These are phyloP conservation scores for Epichloe sibirici DNA, from an alignment of 2,329 filamentous ascomycete species.

Conservation along the genomic window DNA sequence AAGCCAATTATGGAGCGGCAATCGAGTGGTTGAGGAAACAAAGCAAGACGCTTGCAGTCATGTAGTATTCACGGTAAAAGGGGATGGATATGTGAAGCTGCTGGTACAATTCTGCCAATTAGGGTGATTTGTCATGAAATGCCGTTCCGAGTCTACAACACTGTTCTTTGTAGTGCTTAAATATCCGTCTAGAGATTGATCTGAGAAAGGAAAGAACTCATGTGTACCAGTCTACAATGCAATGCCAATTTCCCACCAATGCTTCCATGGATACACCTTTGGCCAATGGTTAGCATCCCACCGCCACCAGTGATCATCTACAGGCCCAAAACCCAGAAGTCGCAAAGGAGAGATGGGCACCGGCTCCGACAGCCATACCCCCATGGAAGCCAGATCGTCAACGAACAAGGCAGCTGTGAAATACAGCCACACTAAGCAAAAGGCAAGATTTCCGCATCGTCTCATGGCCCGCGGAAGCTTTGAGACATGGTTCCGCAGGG, in stretches of 20 bases:
- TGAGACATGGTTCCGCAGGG: slow-evolving; percentile 21
- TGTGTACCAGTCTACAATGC: slow-evolving; percentile 14
- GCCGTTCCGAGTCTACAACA: background rate
- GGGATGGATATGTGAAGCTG: background rate
- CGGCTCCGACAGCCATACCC: slow-evolving; percentile 72
- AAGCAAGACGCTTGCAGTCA: slow-evolving; percentile 15
- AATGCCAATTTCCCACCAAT: slow-evolving; percentile 45
- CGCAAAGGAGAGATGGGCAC: slow-evolving; percentile 65
- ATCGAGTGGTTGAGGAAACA: slow-evolving; percentile 55
- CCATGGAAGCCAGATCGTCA: slow-evolving; percentile 63
- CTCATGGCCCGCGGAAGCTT: slow-evolving; percentile 32
- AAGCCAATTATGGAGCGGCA: slow-evolving; percentile 53
- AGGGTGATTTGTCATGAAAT: background rate
- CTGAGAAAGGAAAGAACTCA: background rate
- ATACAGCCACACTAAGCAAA: slow-evolving; percentile 55
- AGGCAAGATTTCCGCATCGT: slow-evolving; percentile 46
- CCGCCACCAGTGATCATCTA: slow-evolving; percentile 54
- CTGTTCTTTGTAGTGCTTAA: background rate
- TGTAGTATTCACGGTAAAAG: background rate
- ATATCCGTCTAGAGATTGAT: background rate
- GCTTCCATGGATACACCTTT: slow-evolving; percentile 42
- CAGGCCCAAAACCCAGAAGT: slow-evolving; percentile 48
- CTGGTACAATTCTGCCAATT: background rate
- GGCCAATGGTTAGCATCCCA: slow-evolving; percentile 45
- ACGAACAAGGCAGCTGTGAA: slow-evolving; percentile 52